These are phyloP conservation scores for Aaosphaeria pasadenensis DNA, from an alignment of 2,329 filamentous ascomycete species.

Conservation along the genomic window DNA sequence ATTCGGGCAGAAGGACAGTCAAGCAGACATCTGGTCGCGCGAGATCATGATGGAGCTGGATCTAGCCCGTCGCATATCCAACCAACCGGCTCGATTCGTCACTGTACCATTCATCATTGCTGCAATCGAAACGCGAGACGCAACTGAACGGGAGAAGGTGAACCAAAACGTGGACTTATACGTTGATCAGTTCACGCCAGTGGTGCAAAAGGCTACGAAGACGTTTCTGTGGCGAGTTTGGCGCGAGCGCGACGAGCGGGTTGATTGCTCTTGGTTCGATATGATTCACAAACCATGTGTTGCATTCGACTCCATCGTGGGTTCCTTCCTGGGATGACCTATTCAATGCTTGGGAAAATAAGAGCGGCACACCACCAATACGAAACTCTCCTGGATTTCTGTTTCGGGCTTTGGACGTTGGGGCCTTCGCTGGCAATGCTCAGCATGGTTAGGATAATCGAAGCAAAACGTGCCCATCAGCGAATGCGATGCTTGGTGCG, in stretches of 20 bases:
- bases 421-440: no score
- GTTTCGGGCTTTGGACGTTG: no score
- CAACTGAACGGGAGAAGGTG: not conserved
- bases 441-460: no score
- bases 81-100: slow-evolving; percentile 2
- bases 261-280: slow-evolving; percentile 4
- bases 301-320: slow-evolving; percentile 2
- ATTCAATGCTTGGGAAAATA: not conserved
- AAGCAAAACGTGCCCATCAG: no score
- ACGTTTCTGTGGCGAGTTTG: slow-evolving; percentile 5
- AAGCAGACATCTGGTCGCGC: slow-evolving; percentile 4
- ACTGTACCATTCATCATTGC: slow-evolving; percentile 6
- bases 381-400: no score
- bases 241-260: slow-evolving; percentile 2
- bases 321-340: not conserved
- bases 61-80: slow-evolving; percentile 1
- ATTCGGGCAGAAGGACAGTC: slow-evolving; percentile 3
- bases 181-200: slow-evolving; percentile 6
- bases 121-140: slow-evolving; percentile 3
- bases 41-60: slow-evolving; percentile 7
- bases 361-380: no score
- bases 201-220: slow-evolving; percentile 3
- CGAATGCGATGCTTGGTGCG: no score
- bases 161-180: slow-evolving; percentile 2
- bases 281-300: slow-evolving; percentile 5